Percentiles rank a stretch among this genome's conserved stretches.
These are phyloP conservation scores for Verticillium longisporum DNA, from an alignment of 2,329 filamentous ascomycete genomes.

Conservation along the genomic window DNA sequence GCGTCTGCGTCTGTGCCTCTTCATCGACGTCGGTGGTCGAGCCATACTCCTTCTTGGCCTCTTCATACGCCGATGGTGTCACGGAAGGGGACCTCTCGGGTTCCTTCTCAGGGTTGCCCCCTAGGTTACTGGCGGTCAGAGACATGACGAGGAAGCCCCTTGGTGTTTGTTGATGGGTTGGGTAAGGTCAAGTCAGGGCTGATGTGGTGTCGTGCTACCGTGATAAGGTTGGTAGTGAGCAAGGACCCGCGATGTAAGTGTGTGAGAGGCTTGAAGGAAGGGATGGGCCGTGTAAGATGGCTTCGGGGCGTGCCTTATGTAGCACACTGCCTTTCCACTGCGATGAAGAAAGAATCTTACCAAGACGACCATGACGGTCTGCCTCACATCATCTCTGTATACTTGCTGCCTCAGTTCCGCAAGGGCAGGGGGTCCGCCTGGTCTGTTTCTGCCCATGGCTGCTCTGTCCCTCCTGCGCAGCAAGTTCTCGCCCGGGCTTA, in stretches of 20 bases:
- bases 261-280: neutral
- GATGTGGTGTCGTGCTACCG: neutral
- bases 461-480: neutral
- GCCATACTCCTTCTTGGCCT: slow-evolving; percentile 6
- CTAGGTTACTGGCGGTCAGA: neutral
- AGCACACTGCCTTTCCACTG: neutral
- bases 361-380: neutral
- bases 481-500: neutral
- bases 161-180: neutral
- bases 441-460: neutral
- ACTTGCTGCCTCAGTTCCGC: neutral
- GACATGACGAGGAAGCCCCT: neutral
- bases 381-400: neutral
- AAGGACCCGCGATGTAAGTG: neutral
- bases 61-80: slow-evolving; percentile 6
- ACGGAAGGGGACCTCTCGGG: slow-evolving; percentile 6
- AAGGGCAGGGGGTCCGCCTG: neutral
- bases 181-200: neutral
- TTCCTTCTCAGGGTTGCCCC: slow-evolving; percentile 1
- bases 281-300: neutral
- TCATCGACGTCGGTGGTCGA: slow-evolving; percentile 6
- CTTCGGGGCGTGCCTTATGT: neutral
- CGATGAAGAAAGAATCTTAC: neutral
- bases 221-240: neutral
- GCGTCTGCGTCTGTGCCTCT: slow-evolving; percentile 2